Evolutionary conservation across 148 eudicot genomes (phyloP), one percentile per base, ranked within the genome.

Genomic region (Polygonum aviculare): DNA sequence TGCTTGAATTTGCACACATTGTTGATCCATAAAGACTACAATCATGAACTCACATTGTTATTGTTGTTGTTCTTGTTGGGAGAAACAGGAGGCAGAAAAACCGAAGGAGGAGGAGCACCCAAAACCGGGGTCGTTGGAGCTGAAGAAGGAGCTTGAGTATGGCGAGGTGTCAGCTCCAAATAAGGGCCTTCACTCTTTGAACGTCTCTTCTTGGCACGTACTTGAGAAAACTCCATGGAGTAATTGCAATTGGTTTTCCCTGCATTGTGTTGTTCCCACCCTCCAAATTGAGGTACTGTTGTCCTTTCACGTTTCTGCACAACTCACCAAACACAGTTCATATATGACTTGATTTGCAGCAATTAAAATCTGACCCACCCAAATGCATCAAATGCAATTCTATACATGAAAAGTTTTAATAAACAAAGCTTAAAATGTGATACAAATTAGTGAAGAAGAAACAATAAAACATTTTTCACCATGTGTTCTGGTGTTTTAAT

Each of bases 281-380:
- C 55, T 50, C 76, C 76, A 35, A 74, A 74, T 51, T 74, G 39
- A 49, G 76, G 76, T 16, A 74, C 59, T 0, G 62, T 9, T n/a
- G 3, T 50, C 59, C 76, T 6, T 33, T 26, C 15, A 74, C 33
- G 54, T 26, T 74, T 74, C 76, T 82, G 54, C 63, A 57, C 22
- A 7, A 57, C 10, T 1, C 47, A 44, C 47, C 47, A 44, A 44
- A 44, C 9, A 6, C 9, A 10, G 47, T 44, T 44, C 47, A 44
- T 44, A 8, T 6, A 44, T 40, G 44, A 0, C 7, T 40, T 40
- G 44, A 2, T 40, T 40, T 40, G 44, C 3, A 40, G 5, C 31
- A 26, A 26, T 26, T 40, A 40, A 40, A 40, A 40, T 7, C 6
- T 3, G 44, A 40, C 12, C 54, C 22, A 55, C 9, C 22, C 22